Percentiles rank a stretch among this genome's conserved stretches.
Evolutionary conservation across 768 basidiomycete genomes (phyloP).

Genomic region (Lactifluus piperatus): DNA sequence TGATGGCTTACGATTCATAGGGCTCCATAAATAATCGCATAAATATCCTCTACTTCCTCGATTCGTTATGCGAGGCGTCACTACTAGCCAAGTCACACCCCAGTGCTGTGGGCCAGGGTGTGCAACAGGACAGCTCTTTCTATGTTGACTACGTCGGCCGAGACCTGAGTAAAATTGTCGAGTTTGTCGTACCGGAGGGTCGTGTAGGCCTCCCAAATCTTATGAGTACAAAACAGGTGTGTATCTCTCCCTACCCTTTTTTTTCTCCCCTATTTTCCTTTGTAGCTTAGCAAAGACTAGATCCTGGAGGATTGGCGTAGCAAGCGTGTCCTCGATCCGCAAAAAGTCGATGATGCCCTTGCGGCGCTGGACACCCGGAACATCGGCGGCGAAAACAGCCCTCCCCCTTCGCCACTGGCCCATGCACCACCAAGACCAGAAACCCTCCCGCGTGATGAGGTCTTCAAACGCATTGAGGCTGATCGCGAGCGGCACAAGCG

Average conservation of each 20-base stretch:
- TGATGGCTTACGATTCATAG: constrained; percentile 13
- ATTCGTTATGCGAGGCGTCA: constrained; percentile 76
- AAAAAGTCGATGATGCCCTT: constrained; percentile 65
- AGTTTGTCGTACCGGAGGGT: constrained; percentile 82
- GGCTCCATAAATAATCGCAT: constrained; percentile 87
- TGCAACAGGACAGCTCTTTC: constrained; percentile 36
- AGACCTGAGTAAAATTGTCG: constrained; percentile 73
- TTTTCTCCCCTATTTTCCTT: not conserved
- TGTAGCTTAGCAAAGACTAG: constrained; percentile 30
- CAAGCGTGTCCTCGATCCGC: constrained; percentile 76
- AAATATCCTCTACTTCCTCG: constrained; percentile 87
- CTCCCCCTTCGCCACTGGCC: constrained; percentile 18
- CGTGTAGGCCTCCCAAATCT: constrained; percentile 82
- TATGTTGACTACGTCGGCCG: constrained; percentile 72
- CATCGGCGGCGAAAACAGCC: constrained; percentile 20
- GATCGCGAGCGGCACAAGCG: constrained; percentile 91
- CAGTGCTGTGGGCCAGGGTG: constrained; percentile 31
- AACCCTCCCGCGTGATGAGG: constrained; percentile 42
- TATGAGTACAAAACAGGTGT: constrained; percentile 77
- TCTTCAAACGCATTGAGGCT: constrained; percentile 83
- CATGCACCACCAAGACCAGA: constrained; percentile 19
- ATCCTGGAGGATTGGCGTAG: constrained; percentile 88
- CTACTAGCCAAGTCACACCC: constrained; percentile 57
- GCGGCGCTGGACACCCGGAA: constrained; percentile 44
- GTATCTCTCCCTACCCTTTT: constrained; percentile 16